Conservation (phyloP, 768 basidiomycete genomes). For the Trametes cingulata region DNA sequence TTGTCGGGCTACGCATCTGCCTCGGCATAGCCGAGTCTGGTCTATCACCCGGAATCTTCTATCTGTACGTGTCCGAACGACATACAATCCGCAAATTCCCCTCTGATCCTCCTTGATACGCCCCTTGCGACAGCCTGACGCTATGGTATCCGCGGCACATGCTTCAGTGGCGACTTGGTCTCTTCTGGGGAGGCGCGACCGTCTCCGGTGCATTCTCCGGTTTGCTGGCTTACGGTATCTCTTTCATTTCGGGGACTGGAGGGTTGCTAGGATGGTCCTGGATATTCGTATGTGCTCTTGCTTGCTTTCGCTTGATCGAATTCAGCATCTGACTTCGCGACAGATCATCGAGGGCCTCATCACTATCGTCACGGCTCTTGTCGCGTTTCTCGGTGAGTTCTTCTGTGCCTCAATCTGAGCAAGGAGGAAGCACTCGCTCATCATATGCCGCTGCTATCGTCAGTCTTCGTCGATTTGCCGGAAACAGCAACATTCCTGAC, state of each 20-base stretch:
- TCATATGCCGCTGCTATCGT: no score
- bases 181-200: slow-evolving; percentile 30
- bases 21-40: slow-evolving; percentile 71
- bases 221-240: slow-evolving; percentile 36
- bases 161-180: slow-evolving; percentile 26
- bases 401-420: no score
- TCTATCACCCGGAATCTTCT: slow-evolving; percentile 69
- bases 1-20: slow-evolving; percentile 57
- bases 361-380: slow-evolving; percentile 55
- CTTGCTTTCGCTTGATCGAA: background rate
- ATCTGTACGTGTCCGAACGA: slow-evolving; percentile 49
- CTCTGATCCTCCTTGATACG: background rate
- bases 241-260: slow-evolving; percentile 33
- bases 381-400: slow-evolving; percentile 53
- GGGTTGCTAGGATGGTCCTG: slow-evolving; percentile 33
- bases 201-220: slow-evolving; percentile 27
- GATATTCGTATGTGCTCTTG: slow-evolving; percentile 29
- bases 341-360: slow-evolving; percentile 64
- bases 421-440: no score
- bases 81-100: background rate
- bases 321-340: no score
- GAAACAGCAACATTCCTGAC: slow-evolving; percentile 59
- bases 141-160: slow-evolving; percentile 30
- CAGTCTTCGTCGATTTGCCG: slow-evolving; percentile 66
- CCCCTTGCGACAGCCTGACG: slow-evolving; percentile 15